Conservation (phyloP, 495 filamentous ascomycete species). For the Pyrenula aspistea region DNA sequence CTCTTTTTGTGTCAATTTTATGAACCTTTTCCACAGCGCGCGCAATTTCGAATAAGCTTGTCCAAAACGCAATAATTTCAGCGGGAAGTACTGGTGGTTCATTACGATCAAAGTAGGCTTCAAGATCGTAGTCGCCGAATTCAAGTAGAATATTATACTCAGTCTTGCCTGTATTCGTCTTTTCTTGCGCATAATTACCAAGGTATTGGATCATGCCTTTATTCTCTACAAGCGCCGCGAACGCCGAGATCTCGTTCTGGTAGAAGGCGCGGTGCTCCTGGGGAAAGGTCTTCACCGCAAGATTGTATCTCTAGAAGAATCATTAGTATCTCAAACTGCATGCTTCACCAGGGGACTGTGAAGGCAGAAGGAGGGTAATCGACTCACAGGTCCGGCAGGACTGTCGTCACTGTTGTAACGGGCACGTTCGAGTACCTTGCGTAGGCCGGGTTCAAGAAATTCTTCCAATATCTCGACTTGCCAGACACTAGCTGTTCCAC, state of each 20-base stretch:
- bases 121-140: conserved; percentile 19
- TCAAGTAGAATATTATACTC: conserved; percentile 18
- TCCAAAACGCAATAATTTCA: conserved; percentile 20
- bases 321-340: no score
- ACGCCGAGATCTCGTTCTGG: conserved; percentile 15
- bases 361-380: no score
- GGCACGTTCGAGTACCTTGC: not conserved
- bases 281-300: conserved; percentile 18
- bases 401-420: no score
- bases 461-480: not conserved
- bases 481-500: not conserved
- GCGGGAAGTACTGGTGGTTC: conserved; percentile 12
- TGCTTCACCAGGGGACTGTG: no score
- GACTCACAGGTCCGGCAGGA: no score
- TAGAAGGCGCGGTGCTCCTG: conserved; percentile 10
- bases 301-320: conserved; percentile 16
- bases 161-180: not conserved
- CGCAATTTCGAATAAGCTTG: conserved; percentile 17
- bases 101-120: conserved; percentile 14
- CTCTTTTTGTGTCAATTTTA: no score
- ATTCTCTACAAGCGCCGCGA: conserved; percentile 7
- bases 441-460: not conserved
- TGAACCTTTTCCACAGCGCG: conserved; percentile 17
- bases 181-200: conserved; percentile 9
- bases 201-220: conserved; percentile 15